Conservation (phyloP, 202 grass and related monocot genomes). For the Saccharum hybrid region DNA sequence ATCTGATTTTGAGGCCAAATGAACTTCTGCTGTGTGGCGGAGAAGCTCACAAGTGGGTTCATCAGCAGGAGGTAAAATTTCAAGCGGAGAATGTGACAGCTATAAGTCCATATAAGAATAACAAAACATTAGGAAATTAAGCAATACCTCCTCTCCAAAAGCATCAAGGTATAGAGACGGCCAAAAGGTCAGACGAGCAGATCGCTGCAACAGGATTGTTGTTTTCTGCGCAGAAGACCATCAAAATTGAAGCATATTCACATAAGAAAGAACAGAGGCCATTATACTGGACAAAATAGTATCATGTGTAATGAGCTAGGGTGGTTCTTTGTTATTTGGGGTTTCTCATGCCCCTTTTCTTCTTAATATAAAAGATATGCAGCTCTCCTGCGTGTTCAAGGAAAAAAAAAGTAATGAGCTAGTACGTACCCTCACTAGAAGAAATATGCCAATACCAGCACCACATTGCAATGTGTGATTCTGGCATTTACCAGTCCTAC, state of each 20-base stretch:
- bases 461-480: constrained; percentile 82
- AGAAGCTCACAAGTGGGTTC: not conserved
- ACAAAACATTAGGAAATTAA: constrained; percentile 22
- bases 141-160: constrained; percentile 94
- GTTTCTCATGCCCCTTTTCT: not conserved
- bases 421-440: constrained; percentile 89
- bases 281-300: constrained; percentile 29
- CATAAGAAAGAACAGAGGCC: constrained; percentile 15
- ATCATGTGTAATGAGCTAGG: constrained; percentile 7
- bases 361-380: not conserved
- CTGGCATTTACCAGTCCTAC: constrained; percentile 81
- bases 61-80: too few species aligned
- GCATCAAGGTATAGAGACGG: constrained; percentile 91
- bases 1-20: not conserved
- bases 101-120: not conserved
- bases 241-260: constrained; percentile 34
- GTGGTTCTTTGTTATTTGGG: not conserved
- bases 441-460: constrained; percentile 92
- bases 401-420: not conserved
- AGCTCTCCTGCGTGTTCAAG: not conserved
- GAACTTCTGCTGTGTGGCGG: not conserved
- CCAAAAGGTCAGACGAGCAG: constrained; percentile 80
- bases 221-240: constrained; percentile 71
- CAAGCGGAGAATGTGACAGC: not conserved
- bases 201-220: constrained; percentile 91